These are phyloP conservation scores for Candida endomychidarum DNA, from an alignment of 805 yeast genomes.

Conservation along the genomic window DNA sequence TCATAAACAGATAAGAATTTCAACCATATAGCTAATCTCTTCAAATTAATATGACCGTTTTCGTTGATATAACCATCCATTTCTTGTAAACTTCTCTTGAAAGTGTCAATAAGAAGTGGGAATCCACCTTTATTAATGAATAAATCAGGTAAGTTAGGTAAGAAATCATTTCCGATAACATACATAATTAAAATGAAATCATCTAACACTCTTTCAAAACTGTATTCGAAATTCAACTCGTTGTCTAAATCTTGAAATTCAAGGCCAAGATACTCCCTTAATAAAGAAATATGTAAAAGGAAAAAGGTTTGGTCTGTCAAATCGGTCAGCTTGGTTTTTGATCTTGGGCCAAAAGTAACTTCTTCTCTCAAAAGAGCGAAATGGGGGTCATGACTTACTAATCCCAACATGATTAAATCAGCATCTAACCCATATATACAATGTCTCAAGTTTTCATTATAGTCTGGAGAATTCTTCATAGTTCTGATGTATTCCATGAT, in stretches of 20 bases:
- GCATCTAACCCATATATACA: conserved; percentile 97
- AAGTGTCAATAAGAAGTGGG: conserved; percentile 86
- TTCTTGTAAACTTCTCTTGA: conserved; percentile 72
- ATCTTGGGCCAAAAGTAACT: conserved; percentile 76
- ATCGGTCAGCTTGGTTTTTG: conserved; percentile 35
- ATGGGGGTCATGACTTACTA: conserved; percentile 93
- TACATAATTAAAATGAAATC: conserved; percentile 90
- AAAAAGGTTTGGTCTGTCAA: conserved; percentile 79
- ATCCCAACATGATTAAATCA: conserved; percentile 89
- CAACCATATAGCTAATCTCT: conserved; percentile 73
- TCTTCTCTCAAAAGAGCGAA: conserved; percentile 93
- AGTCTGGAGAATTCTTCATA: conserved; percentile 69
- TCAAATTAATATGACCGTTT: conserved; percentile 75
- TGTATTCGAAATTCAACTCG: conserved; percentile 62
- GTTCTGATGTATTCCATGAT: conserved; percentile 89
- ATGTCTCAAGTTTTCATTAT: conserved; percentile 81
- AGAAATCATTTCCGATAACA: conserved; percentile 96
- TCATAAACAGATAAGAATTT: conserved; percentile 77
- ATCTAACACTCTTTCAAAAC: conserved; percentile 87
- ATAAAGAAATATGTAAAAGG: conserved; percentile 78
- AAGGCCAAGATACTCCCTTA: conserved; percentile 86
- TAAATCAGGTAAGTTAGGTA: conserved; percentile 93
- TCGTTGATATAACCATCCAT: conserved; percentile 85
- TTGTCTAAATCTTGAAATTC: conserved; percentile 76
- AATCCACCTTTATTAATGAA: conserved; percentile 95